phyloP scores from a whole-genome alignment of 129 eudicot genomes.

The Smallanthus sonchifolius region DNA sequence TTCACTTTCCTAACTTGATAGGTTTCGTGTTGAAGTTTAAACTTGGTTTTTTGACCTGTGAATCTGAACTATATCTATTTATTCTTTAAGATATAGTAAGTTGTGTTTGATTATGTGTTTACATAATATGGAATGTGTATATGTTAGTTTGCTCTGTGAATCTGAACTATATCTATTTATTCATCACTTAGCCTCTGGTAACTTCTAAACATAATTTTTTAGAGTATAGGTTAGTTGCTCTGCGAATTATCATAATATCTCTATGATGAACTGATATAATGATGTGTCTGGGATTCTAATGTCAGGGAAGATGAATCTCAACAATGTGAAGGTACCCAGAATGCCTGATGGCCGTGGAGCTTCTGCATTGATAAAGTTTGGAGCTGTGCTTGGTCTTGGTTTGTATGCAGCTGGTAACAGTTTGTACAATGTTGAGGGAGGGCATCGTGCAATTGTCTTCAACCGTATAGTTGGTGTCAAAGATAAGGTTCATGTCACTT shows the following conservation, averaged over 20 bases:
- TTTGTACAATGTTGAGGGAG: constrained; percentile 70
- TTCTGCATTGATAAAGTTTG: constrained; percentile 54
- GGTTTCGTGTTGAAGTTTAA: background rate
- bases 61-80: background rate
- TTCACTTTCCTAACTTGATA: background rate
- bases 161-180: no score
- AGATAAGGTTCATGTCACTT: constrained; percentile 42
- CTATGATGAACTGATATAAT: background rate
- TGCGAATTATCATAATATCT: background rate
- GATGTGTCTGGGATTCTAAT: background rate
- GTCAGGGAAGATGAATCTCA: constrained; percentile 45
- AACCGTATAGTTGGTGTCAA: constrained; percentile 63
- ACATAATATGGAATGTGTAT: background rate
- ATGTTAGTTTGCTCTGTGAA: no score
- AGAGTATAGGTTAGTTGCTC: background rate
- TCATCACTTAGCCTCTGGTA: background rate
- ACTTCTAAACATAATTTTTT: background rate
- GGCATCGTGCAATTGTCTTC: constrained; percentile 70
- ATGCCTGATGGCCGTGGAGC: constrained; percentile 57
- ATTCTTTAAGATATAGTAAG: background rate
- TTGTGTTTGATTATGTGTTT: background rate
- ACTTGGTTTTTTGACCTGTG: background rate
- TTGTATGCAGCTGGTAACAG: constrained; percentile 53
- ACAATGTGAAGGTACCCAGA: constrained; percentile 51
- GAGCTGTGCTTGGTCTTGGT: constrained; percentile 53